Base-by-base conservation (phyloP, 768 basidiomycete genomes). In the Heimioporus sp. region DNA sequence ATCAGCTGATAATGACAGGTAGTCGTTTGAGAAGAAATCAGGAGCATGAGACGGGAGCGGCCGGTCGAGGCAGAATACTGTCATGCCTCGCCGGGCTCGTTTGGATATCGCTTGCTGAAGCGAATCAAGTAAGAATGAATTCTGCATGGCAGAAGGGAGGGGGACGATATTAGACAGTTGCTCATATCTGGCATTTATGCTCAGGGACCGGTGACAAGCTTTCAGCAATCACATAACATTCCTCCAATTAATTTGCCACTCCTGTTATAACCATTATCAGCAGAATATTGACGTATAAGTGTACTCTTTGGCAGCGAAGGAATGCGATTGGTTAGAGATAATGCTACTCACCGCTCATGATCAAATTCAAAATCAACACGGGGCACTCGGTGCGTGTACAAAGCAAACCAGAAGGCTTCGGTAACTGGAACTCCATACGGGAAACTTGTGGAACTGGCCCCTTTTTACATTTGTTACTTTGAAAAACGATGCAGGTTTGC, bases 11-110 rank as follows among this genome's bases (percentile, higher is more conserved):
- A 82, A 59, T 1, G 79, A 78, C 11, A 82, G 69, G 54, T 80
- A 81, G 56, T 82, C 78, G 47, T 78, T 81, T 8, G 79, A 77
- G 37, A 73, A 74, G 48, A 77, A 65, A 49, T 77, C 75, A 2
- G 62, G 59, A 32, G 59, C 56, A 38, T 48, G 38, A 12, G 62
- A 52, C 10, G 63, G 59, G 32, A 57, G 62, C 8, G 60, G 59
- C 1, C 46, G 10, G n/a, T 62, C 51, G 35, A 62, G 57, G 21
- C 11, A 8, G 36, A 62, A 52, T 41, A 46, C 8, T 6, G 53
- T 51, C 44, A 56, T 49, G 5, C 59, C 59, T 11, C 35, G 20
- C 42, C 15, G 52, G 12, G 30, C 32, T 31, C 59, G 49, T 30
- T 42, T 17, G 16, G 43, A 6, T n/a, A 61, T 24, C 16, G 59